Base-by-base conservation (phyloP, 192 early-diverging fungal species). In the Cladochytrium replicatum region DNA sequence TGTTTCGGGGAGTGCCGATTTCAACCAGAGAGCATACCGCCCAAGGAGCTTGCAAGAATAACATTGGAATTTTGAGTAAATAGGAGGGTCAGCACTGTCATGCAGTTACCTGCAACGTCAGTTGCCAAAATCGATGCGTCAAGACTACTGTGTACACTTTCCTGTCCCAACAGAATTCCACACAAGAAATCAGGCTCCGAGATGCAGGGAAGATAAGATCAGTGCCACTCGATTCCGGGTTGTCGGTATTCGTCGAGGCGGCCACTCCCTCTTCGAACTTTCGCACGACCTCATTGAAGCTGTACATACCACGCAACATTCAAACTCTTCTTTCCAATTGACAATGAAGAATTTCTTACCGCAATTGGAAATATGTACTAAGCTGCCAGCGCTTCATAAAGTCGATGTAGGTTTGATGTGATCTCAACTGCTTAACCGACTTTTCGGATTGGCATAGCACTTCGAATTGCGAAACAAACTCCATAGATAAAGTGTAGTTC, bases 351-450 rank as follows among this genome's bases (percentile, higher is more conserved):
- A 47, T 43, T 21, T 17, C 37, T 17, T 45, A 65, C 65, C 71
- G 47, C 4, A 73, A 65, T 41, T 63, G 60, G 44, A 61, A 71
- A 32, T 74, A 74, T 23, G 67, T 57, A 6, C 51, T 28, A 13
- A 74, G 31, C 26, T 74, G 62, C 71, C 71, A 74, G 41, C 57
- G 54, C 38, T 60, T 65, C 44, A 70, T 47, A 46, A 71, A 70
- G 6, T 64, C 67, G 3, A 55, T 29, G 9, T 60, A 61, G 0
- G 49, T n/a, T 0, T 50, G 41, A 37, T 60, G 55, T 9, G 19
- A 32, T 6, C 71, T 43, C 7, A 73, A 49, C 15, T 37, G 22
- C 0, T 32, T n/a, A 17, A 73, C 25, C 2, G n/a, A 13, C 5
- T 29, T 6, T 19, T 29, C 40, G 22, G 43, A 51, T 4, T 52